Evolutionary conservation across 148 eudicot genomes (phyloP).

Genomic region (Limonium bicolor): DNA sequence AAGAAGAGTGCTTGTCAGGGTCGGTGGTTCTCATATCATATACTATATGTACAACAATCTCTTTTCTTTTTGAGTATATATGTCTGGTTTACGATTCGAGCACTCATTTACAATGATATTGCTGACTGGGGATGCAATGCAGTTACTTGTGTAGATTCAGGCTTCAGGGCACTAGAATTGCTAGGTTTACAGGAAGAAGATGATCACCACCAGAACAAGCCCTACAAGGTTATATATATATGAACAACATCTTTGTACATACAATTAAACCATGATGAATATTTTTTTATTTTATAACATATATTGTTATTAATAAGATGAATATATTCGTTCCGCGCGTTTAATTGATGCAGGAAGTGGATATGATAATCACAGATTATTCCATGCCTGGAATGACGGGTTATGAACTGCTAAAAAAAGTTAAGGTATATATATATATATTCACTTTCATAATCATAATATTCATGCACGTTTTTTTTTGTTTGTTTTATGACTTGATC

Average conservation of each 20-base stretch:
- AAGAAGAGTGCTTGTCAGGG: conserved; percentile 2
- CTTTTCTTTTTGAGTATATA: neutral
- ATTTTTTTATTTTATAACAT: too few species aligned
- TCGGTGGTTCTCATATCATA: too few species aligned
- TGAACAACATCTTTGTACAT: too few species aligned
- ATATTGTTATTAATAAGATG: too few species aligned
- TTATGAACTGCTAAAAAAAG: conserved; percentile 42
- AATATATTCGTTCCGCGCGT: too few species aligned
- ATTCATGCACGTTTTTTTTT: too few species aligned
- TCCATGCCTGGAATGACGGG: conserved; percentile 68
- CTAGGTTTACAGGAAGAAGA: conserved; percentile 33
- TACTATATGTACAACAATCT: too few species aligned
- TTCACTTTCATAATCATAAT: neutral
- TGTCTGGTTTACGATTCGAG: neutral
- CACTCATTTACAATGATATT: too few species aligned
- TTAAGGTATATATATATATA: conserved; percentile 31
- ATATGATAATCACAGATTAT: conserved; percentile 53
- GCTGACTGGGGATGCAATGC: neutral
- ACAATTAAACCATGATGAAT: too few species aligned
- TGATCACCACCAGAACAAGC: neutral
- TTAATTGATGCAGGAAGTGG: conserved; percentile 30
- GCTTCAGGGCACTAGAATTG: conserved; percentile 46
- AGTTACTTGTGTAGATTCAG: conserved; percentile 69
- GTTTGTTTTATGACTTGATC: neutral
- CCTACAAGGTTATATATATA: too few species aligned